Percentiles rank a stretch among this genome's conserved stretches.
Evolutionary conservation across 306 rosid genomes (phyloP).

Genomic region (Castanopsis chinensis): DNA sequence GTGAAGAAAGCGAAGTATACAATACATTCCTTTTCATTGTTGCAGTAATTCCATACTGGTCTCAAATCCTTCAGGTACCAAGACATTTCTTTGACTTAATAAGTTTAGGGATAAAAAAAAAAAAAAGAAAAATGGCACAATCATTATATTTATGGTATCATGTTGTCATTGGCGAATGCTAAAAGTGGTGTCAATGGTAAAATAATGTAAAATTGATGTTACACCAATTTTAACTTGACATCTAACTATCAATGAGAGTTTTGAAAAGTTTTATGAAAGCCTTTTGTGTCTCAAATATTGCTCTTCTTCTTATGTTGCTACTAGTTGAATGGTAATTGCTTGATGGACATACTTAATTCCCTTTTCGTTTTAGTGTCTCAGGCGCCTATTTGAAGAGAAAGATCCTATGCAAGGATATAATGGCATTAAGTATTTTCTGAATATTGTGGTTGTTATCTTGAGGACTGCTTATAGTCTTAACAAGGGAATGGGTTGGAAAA

Average conservation of each 20-base stretch:
- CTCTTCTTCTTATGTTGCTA: background rate
- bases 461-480: constrained; percentile 46
- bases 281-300: no score
- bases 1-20: constrained; percentile 34
- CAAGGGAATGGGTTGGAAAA: constrained; percentile 30
- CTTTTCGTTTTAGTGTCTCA: constrained; percentile 40
- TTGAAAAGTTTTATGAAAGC: no score
- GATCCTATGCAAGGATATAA: constrained; percentile 64
- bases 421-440: constrained; percentile 53
- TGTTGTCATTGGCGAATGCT: no score
- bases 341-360: background rate
- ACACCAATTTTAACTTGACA: no score
- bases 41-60: constrained; percentile 54
- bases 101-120: no score
- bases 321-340: background rate
- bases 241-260: no score
- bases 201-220: no score
- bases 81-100: background rate
- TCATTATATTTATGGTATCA: no score
- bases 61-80: constrained; percentile 60
- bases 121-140: no score
- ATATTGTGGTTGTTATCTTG: constrained; percentile 56
- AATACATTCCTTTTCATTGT: constrained; percentile 47
- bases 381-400: constrained; percentile 57
- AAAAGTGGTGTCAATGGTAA: no score